Percentiles rank a stretch among this genome's conserved stretches.
Conservation (phyloP, 176 grass and related monocot species). For the Hordeum marinum region DNA sequence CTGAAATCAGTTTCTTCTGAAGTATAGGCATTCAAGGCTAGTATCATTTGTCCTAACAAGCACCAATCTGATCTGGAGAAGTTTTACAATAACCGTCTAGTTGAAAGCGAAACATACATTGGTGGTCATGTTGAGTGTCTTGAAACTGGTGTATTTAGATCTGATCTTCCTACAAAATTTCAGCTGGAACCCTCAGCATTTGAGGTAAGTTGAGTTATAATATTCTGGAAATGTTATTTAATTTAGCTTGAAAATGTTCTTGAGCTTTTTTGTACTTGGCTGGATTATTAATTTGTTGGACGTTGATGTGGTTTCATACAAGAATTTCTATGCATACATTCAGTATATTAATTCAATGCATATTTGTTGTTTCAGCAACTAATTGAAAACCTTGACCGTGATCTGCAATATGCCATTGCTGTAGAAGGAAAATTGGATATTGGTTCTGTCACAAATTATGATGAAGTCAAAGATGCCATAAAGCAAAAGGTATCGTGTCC, state of each 20-base stretch:
- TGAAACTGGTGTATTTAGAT: constrained; percentile 99
- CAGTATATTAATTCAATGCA: constrained; percentile 26
- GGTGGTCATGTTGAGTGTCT: constrained; percentile 98
- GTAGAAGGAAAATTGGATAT: constrained; percentile 94
- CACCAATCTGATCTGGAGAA: constrained; percentile 88
- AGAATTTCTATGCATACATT: not conserved
- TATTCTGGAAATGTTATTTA: constrained; percentile 6
- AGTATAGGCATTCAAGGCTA: constrained; percentile 85
- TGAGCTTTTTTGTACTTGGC: not conserved
- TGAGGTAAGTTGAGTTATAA: constrained; percentile 54
- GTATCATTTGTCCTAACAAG: constrained; percentile 96
- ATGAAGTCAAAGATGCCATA: constrained; percentile 96
- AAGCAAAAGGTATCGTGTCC: constrained; percentile 63
- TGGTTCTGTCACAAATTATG: constrained; percentile 83
- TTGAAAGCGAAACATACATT: constrained; percentile 99
- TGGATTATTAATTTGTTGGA: constrained; percentile 26
- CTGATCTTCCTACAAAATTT: constrained; percentile 97
- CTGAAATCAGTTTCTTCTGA: constrained; percentile 37
- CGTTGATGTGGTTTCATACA: not conserved
- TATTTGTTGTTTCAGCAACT: constrained; percentile 66
- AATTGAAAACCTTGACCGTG: constrained; percentile 91
- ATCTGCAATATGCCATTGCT: constrained; percentile 86
- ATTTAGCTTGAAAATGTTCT: not conserved
- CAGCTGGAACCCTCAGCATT: constrained; percentile 78
- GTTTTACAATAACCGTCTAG: constrained; percentile 82